A percentile compares a stretch with the other conserved stretches of the same genome.
Evolutionary conservation across 257 asterid genomes (phyloP).

Genomic region (Leonotis leonurus): DNA sequence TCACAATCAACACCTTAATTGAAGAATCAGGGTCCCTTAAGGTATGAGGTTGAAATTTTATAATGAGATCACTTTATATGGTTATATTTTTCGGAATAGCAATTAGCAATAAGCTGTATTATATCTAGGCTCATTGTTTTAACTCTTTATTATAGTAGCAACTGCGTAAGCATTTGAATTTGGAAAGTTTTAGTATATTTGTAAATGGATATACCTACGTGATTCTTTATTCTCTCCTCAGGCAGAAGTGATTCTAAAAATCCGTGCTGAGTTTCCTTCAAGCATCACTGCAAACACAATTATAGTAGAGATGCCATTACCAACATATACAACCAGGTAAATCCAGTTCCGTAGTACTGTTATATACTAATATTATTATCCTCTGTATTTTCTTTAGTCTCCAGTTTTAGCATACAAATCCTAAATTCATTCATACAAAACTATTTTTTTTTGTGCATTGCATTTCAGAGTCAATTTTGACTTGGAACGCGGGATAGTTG

Average conservation of each 20-base stretch:
- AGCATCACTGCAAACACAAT: constrained; percentile 80
- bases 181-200: too few species aligned
- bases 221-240: constrained; percentile 33
- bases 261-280: constrained; percentile 93
- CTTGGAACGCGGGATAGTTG: constrained; percentile 84
- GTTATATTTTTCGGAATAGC: constrained; percentile 13
- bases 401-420: constrained; percentile 2
- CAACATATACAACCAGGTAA: constrained; percentile 85
- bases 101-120: background rate
- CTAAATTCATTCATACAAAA: too few species aligned
- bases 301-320: constrained; percentile 88
- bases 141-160: constrained; percentile 1
- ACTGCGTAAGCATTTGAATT: background rate
- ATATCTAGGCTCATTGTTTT: constrained; percentile 3
- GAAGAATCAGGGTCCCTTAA: constrained; percentile 90
- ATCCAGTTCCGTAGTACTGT: too few species aligned
- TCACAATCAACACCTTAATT: constrained; percentile 73
- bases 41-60: constrained; percentile 37
- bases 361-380: too few species aligned
- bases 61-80: background rate
- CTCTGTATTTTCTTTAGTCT: too few species aligned
- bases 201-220: constrained; percentile 8
- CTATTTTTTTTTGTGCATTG: background rate
- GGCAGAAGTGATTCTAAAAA: constrained; percentile 96
- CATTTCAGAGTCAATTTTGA: constrained; percentile 78